Base-by-base conservation (phyloP, 306 rosid species). In the Gastrolobium villosum region DNA sequence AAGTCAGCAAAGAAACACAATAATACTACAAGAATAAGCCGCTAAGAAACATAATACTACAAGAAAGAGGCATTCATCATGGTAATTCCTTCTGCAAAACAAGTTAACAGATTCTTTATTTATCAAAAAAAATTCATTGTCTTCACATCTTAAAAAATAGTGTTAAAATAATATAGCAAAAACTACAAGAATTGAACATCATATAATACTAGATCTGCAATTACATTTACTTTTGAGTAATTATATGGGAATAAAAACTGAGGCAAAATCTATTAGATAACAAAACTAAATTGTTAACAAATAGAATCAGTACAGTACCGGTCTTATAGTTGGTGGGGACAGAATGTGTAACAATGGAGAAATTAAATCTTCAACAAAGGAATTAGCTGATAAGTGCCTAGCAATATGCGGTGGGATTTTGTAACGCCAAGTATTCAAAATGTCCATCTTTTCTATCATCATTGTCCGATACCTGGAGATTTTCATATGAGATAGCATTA, bases 321-420 rank as follows among this genome's bases (percentile, higher is more conserved):
- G 97, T 84, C 87, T 87, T 70, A 94, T 67, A 66, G 93, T 83
- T 53, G 90, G 87, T 37, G 99, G 99, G 69, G 99, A 90, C 76
- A 94, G 81, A 70, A 94, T 90, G 82, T 92, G 93, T 72, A 94
- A 76, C 72, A 92, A 84, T 31, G 86, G 94, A 71, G 99, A 94
- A 84, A 90, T 82, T 44, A 91, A 85, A 65, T 94, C 99, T 79
- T 90, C 97, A 35, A 94, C 92, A 53, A 90, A 86, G 70, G 95
- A 84, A 77, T 70, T 86, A 63, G 84, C 72, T 79, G 97, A 89
- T 28, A 94, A 79, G 71, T 94, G 90, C 83, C 97, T 89, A 48
- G 95, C 85, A 84, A 94, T 86, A 70, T 73, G 65, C 11, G 99
- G 90, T 50, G 97, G 84, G 74, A 92, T 84, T 82, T 75, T 88